Percentiles rank a stretch among this genome's conserved stretches.
Evolutionary conservation across 2,329 filamentous ascomycete genomes (phyloP).

Genomic region (Periglandula ipomoeae): DNA sequence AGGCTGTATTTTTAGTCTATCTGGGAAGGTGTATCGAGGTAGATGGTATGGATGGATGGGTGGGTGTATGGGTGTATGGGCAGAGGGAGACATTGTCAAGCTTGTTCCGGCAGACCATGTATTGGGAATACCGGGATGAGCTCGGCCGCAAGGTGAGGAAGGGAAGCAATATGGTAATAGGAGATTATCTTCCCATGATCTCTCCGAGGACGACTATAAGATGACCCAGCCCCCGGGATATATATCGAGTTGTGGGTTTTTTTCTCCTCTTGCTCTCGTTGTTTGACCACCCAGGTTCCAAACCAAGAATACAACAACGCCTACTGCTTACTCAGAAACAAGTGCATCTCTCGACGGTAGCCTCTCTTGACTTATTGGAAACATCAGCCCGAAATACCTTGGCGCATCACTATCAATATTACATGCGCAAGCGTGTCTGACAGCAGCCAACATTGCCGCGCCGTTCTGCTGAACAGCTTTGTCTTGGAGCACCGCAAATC

Average conservation of each 20-base stretch:
- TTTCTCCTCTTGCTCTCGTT: not conserved
- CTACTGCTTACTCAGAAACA: not conserved
- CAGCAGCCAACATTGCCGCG: not conserved
- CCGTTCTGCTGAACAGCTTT: no score
- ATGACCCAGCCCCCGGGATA: not conserved
- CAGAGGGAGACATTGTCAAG: not conserved
- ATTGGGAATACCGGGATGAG: not conserved
- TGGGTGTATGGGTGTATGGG: not conserved
- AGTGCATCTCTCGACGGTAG: not conserved
- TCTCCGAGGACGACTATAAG: slow-evolving; percentile 3
- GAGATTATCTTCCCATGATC: not conserved
- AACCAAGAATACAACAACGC: not conserved
- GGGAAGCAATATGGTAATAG: not conserved
- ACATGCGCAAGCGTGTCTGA: not conserved
- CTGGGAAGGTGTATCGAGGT: slow-evolving; percentile 1
- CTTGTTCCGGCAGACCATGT: not conserved
- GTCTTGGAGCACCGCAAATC: no score
- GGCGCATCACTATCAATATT: not conserved
- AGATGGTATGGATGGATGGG: no score
- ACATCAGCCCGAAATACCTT: not conserved
- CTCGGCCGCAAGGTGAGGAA: not conserved
- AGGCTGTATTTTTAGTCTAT: slow-evolving; percentile 3
- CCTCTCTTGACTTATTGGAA: not conserved
- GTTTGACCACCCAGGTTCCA: not conserved
- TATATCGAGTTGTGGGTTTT: not conserved